These are phyloP conservation scores for Pelargonium fulgidum DNA, from an alignment of 441 rosid species.

Conservation along the genomic window DNA sequence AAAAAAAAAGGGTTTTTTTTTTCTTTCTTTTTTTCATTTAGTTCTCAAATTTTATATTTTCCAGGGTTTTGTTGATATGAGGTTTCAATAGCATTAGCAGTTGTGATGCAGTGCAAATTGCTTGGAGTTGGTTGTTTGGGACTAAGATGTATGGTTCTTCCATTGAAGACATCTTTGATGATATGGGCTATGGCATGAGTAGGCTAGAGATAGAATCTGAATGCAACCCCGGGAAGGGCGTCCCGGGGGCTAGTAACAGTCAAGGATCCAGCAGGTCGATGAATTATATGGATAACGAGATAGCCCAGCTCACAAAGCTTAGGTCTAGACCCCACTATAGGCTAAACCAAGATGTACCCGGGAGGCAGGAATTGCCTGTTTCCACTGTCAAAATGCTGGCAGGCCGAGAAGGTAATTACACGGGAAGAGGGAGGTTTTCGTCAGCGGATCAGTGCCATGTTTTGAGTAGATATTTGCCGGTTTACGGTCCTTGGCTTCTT, in stretches of 20 bases:
- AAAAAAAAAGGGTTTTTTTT: too few relatives aligned
- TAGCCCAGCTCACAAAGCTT: constrained; percentile 46
- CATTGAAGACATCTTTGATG: background rate
- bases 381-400: constrained; percentile 62
- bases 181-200: background rate
- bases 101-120: background rate
- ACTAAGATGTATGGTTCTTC: background rate
- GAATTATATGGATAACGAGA: constrained; percentile 43
- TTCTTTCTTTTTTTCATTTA: too few relatives aligned
- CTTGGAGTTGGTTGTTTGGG: background rate
- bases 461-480: constrained; percentile 57
- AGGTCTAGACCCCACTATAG: constrained; percentile 46
- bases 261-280: constrained; percentile 19
- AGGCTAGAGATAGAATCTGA: background rate
- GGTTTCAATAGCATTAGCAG: background rate
- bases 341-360: constrained; percentile 32
- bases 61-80: background rate
- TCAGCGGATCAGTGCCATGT: constrained; percentile 62
- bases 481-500: constrained; percentile 47
- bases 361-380: constrained; percentile 41
- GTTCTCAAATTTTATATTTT: too few relatives aligned
- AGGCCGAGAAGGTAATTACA: constrained; percentile 62
- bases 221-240: background rate
- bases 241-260: background rate
- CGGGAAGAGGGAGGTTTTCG: constrained; percentile 66